Base-by-base conservation (phyloP, 441 rosid genomes). In the Croton setiger region DNA sequence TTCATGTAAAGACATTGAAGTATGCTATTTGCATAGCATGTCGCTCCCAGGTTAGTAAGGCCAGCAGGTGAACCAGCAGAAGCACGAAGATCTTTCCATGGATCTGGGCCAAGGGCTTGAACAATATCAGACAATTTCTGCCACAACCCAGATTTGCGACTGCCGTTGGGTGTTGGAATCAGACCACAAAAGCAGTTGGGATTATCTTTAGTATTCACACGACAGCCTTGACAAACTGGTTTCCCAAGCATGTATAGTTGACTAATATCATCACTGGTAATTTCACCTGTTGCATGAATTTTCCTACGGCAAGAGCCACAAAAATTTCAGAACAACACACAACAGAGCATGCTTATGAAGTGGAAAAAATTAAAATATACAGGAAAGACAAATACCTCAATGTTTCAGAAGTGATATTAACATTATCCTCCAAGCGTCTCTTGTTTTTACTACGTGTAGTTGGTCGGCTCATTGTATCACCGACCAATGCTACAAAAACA, bases 1-100 rank as follows among this genome's bases (percentile, higher is more conserved):
- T 90, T 92, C 99, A 90, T 92, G 83, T 92, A 88, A 31, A 95
- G 73, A 79, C 89, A 92, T 75, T 95, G 99, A 54, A 95, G 91
- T 76, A 95, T 92, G 79, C 99, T 95, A 74, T 95, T 95, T 39
- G 99, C 99, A 78, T 95, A 95, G 82, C 99, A 92, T 36, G 99
- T 95, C 51, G 99, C 99, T 15, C 98, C 98, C 61, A 95, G 72
- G 77, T 95, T 95, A 36, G 99, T 89, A 27, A 95, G 85, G 63
- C 99, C 99, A 37, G 98, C 97, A 0, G 98, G 98, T 6, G 91
- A 85, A 62, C 86, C 80, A 47, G 78, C 86, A 69, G 88, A 80
- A 71, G 78, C 79, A 71, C 99, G 96, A 18, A 83, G 86, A 74
- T 95, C 89, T 17, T 73, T 74, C 63, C 79, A 65, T 0, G 89